Evolutionary conservation across 192 early-diverging fungal species (phyloP).

Genomic region (Pilaira anomala): DNA sequence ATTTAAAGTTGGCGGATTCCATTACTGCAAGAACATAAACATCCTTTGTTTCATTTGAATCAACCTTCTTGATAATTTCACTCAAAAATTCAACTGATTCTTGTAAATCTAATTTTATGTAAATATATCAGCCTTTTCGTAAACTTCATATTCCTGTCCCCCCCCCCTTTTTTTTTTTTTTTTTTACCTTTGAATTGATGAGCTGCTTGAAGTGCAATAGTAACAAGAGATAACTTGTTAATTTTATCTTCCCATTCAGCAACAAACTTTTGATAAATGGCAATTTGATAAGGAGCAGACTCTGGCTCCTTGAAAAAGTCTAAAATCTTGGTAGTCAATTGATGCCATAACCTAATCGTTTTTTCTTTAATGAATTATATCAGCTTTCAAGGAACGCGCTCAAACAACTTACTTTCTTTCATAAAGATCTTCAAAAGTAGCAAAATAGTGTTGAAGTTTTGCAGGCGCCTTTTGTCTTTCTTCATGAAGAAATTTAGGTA

Average conservation of each 20-base stretch:
- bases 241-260: constrained; percentile 91
- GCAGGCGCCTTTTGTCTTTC: constrained; percentile 65
- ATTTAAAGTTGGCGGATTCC: constrained; percentile 83
- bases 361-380: too few relatives aligned
- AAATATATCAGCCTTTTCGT: not conserved
- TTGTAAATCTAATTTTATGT: constrained; percentile 50
- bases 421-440: constrained; percentile 87
- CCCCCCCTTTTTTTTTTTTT: not conserved
- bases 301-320: constrained; percentile 76
- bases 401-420: constrained; percentile 79
- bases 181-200: constrained; percentile 66
- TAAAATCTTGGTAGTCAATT: constrained; percentile 80
- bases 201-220: constrained; percentile 74
- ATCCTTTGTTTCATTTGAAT: constrained; percentile 67
- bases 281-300: constrained; percentile 73
- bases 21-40: constrained; percentile 83
- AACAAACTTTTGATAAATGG: constrained; percentile 89
- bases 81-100: constrained; percentile 76
- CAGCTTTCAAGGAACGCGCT: not conserved
- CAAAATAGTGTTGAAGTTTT: constrained; percentile 73
- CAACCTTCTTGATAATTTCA: constrained; percentile 65
- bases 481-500: constrained; percentile 67
- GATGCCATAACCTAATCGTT: constrained; percentile 88
- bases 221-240: constrained; percentile 90
- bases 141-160: not conserved